Conservation (phyloP, 73 alveolate species). For the Urostyla sp. region DNA sequence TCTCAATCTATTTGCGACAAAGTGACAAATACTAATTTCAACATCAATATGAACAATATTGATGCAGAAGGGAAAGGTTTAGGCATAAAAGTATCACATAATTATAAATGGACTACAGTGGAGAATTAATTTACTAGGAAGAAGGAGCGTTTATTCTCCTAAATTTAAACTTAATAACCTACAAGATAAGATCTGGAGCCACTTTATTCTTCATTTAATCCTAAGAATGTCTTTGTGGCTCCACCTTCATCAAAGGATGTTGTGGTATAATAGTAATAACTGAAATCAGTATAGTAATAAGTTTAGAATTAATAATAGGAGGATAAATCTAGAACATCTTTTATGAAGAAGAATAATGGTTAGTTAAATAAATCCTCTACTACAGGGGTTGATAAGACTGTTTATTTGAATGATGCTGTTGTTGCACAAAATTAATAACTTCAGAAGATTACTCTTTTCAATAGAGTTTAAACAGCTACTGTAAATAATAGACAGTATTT, state of each 20-base stretch:
- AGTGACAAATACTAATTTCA: not conserved
- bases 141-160: conserved; percentile 59
- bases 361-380: not conserved
- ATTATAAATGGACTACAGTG: conserved; percentile 67
- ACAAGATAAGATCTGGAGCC: conserved; percentile 64
- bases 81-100: conserved; percentile 21
- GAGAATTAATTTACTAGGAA: conserved; percentile 42
- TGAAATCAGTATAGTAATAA: not conserved
- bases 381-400: not conserved
- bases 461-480: conserved; percentile 31
- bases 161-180: conserved; percentile 18
- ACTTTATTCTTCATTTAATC: conserved; percentile 64
- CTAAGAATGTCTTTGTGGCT: conserved; percentile 54
- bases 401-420: not conserved
- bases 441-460: conserved; percentile 26
- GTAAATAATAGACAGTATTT: not conserved
- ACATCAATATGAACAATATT: not conserved
- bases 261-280: not conserved
- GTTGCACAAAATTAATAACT: not conserved
- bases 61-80: conserved; percentile 26
- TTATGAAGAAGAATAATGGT: not conserved
- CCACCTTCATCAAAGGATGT: conserved; percentile 60
- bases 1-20: not conserved
- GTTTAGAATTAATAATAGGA: conserved; percentile 10
- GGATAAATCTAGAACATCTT: not conserved